Evolutionary conservation across 2,329 filamentous ascomycete genomes (phyloP).

Genomic region (Aspergillus piperis): DNA sequence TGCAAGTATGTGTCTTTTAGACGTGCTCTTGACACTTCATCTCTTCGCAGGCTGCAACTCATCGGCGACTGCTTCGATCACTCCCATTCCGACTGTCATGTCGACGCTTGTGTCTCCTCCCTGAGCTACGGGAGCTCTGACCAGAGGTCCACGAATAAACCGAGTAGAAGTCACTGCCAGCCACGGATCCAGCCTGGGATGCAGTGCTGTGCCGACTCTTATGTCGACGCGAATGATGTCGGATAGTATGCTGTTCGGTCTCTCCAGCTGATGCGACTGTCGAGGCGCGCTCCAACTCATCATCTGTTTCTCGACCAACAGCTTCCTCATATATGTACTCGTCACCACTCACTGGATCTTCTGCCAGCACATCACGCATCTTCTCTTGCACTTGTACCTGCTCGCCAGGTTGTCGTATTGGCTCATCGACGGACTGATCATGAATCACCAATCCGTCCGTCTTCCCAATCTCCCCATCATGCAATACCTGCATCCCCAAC

Average conservation of each 20-base stretch:
- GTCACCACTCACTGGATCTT: background rate
- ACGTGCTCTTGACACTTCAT: too few relatives aligned
- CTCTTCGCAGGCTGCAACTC: too few relatives aligned
- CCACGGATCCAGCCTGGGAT: background rate
- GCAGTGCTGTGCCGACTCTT: background rate
- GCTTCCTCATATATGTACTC: background rate
- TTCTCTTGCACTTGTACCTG: background rate
- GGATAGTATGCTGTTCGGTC: background rate
- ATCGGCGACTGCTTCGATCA: background rate
- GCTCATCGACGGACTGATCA: background rate
- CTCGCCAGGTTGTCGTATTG: background rate
- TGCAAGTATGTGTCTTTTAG: too few relatives aligned
- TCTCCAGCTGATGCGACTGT: background rate
- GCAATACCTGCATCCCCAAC: background rate
- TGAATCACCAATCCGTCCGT: background rate
- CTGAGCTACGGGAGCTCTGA: background rate
- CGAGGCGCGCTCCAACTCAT: background rate
- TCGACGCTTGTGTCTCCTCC: background rate
- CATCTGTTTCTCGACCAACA: background rate
- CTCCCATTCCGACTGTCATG: background rate
- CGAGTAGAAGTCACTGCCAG: background rate
- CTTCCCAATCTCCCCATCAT: background rate
- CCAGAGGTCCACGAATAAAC: background rate
- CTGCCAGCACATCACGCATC: background rate
- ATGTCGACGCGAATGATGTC: background rate